Conservation (phyloP, 2,329 filamentous ascomycete species). For the Colletotrichum sp. region DNA sequence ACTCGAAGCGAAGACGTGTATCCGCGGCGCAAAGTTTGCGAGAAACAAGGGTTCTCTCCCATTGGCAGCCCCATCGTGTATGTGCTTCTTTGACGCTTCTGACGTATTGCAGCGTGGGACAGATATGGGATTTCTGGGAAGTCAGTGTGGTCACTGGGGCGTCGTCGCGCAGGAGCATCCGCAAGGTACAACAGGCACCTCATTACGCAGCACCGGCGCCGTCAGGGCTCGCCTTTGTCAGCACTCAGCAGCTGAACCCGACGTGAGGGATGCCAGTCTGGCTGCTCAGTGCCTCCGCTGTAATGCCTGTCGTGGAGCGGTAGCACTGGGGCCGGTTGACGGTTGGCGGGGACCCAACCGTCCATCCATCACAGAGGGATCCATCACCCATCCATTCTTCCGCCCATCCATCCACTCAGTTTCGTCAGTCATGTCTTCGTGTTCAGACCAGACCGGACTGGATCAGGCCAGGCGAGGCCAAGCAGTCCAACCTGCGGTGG, state of each 20-base stretch:
- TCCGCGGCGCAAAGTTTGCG: background rate
- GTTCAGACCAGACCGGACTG: background rate
- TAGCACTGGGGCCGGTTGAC: background rate
- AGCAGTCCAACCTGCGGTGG: background rate
- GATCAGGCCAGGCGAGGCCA: background rate
- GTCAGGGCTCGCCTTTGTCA: slow-evolving; percentile 4
- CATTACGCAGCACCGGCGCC: background rate
- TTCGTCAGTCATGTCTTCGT: background rate
- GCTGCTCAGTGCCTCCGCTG: background rate
- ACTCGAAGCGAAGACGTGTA: background rate
- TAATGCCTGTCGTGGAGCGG: background rate
- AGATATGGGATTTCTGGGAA: background rate
- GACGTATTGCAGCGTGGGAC: slow-evolving; percentile 5
- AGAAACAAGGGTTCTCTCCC: background rate
- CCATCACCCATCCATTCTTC: background rate
- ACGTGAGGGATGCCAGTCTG: background rate
- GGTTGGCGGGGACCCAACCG: background rate
- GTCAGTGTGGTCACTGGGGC: background rate
- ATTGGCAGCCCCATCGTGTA: background rate
- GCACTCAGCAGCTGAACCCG: background rate
- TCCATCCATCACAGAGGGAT: background rate
- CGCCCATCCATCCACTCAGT: background rate
- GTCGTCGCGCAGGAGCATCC: background rate
- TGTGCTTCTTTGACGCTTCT: background rate
- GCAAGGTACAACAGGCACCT: background rate